Base-by-base conservation (phyloP, 148 eudicot genomes). In the Rhododendron mucronatum region DNA sequence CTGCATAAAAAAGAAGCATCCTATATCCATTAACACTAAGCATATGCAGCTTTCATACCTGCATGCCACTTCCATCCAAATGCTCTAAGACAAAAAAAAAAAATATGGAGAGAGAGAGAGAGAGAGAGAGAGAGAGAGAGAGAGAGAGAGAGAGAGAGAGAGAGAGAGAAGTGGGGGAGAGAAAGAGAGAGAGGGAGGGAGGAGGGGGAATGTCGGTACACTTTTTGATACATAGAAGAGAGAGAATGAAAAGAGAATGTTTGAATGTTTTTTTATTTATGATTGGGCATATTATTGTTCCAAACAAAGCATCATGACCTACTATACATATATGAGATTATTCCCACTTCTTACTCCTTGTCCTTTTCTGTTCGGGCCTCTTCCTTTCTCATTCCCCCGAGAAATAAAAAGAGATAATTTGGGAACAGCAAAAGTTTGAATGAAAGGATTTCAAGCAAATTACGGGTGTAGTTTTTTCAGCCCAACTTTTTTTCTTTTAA, bases 1-100 rank as follows among this genome's bases (percentile, higher is more conserved):
- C 81, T 78, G 28, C 81, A 44, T 78, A 21, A 44, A 45, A 44
- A 78, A 78, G 81, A 44, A 44, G 81, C 33, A 41, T 78, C 51
- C 80, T 14, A 71, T 76, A 35, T 75, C 78, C 78, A 75, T 33
- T 53, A 78, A 9, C 81, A 44, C 16, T 57, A 33, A 81, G 90
- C 88, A 92, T 84, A 84, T 87, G 91, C 94, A 92, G 94, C 93
- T 90, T 92, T 93, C 89, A 69, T 53, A 82, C 18, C 59, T 28
- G 95, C 97, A 93, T 92, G 97, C 94, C 97, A 92, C 90, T 90
- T 76, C 78, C 82, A n/a, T 91, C 95, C 95, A 94, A 90, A 73
- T 67, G 78, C 93, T 86, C 69, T n/a, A 76, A 18, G 92, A 91
- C 97, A 94, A 94, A 7, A 75, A 94, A 94, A 7, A 75, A 77